These are phyloP conservation scores for Hypoxylon sp. DNA, from an alignment of 2,329 filamentous ascomycete genomes.

Conservation along the genomic window DNA sequence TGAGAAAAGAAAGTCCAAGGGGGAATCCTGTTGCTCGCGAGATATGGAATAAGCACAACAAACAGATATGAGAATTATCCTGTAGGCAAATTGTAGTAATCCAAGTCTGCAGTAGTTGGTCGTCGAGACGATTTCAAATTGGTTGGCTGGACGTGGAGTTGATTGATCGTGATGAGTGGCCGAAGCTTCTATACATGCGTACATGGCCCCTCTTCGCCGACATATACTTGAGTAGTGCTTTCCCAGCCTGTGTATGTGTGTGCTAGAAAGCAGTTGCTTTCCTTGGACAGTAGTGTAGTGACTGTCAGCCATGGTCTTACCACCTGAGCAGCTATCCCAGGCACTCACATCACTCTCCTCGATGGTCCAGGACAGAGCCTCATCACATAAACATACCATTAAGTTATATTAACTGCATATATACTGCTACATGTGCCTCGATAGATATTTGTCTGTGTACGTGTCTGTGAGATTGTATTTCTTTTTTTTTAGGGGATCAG, in stretches of 20 bases:
- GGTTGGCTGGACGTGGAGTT: background rate
- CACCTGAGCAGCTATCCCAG: background rate
- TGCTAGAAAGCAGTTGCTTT: background rate
- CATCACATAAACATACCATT: background rate
- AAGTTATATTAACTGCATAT: too few relatives aligned
- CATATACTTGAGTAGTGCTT: background rate
- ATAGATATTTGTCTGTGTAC: background rate
- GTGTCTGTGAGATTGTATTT: background rate
- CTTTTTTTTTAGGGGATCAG: too few relatives aligned
- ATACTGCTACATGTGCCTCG: background rate
- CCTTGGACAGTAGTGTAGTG: background rate
- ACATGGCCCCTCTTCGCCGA: constrained; percentile 3
- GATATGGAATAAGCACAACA: constrained; percentile 10
- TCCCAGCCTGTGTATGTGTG: background rate
- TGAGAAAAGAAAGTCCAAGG: constrained; percentile 18
- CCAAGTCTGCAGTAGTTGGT: background rate
- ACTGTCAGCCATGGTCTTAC: background rate
- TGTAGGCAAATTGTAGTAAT: background rate
- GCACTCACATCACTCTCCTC: background rate
- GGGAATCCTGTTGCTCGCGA: constrained; percentile 16
- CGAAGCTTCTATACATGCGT: constrained; percentile 12
- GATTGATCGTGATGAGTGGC: background rate
- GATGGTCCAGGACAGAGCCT: background rate
- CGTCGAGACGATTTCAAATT: background rate
- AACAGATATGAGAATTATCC: background rate